These are phyloP conservation scores for Penicillium waksmanii DNA, from an alignment of 495 filamentous ascomycete species.

Conservation along the genomic window DNA sequence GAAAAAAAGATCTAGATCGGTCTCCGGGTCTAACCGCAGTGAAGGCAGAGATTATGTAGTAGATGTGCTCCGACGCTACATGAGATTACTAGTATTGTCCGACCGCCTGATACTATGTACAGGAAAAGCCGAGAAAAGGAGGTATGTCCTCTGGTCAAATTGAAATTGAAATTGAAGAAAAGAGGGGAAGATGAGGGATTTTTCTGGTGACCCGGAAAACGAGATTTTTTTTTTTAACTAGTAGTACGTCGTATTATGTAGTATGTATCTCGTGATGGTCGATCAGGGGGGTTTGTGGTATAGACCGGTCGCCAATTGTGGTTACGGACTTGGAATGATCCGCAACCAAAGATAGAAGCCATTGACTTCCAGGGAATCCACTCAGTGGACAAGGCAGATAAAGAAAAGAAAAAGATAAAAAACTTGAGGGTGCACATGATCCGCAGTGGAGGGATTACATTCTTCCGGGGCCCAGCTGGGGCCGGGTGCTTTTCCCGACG, in stretches of 20 bases:
- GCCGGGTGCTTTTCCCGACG: conserved; percentile 3
- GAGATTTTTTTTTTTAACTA: not conserved
- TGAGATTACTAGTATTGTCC: not conserved
- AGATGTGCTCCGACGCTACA: not conserved
- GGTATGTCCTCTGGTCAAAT: no score
- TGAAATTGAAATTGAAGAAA: no score
- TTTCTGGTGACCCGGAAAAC: no score
- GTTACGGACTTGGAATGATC: not conserved
- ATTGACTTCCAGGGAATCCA: not conserved
- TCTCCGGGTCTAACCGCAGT: not conserved
- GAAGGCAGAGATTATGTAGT: not conserved
- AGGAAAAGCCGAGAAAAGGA: no score
- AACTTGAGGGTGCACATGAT: conserved; percentile 1
- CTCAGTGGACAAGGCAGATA: not conserved
- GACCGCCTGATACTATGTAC: no score
- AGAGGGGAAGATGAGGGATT: no score
- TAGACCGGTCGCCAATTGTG: conserved; percentile 4
- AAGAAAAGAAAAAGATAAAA: not conserved
- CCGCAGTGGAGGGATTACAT: conserved; percentile 2
- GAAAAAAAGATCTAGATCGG: not conserved
- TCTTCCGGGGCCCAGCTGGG: not conserved
- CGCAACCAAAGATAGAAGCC: not conserved
- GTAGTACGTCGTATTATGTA: not conserved
- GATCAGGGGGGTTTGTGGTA: not conserved
- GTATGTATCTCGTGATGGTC: not conserved